Base-by-base conservation (phyloP, 2,329 filamentous ascomycete genomes). In the Leptographium wingfieldii region DNA sequence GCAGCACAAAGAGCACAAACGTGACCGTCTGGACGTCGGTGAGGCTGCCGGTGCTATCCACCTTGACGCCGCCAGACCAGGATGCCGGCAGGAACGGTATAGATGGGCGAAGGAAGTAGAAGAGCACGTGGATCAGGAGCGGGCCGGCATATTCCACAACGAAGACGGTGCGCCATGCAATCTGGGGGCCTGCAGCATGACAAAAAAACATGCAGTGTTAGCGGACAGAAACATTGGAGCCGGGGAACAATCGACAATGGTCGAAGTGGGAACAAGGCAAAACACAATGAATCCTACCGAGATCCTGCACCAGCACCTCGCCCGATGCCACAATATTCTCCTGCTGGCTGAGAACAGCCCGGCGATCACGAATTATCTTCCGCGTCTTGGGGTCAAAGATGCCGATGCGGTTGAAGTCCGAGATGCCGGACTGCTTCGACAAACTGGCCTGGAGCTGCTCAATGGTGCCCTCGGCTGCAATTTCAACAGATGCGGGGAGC, bases 101-200 rank as follows among this genome's bases (percentile, higher is more conserved):
- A 67, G 91, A 77, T 71, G 87, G 84, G 29, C 87, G 84, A 56
- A 91, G 88, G 66, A 81, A 85, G 72, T 91, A 76, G 71, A 86
- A 78, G 67, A 89, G 77, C 53, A 83, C 82, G 76, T 96, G 92
- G 75, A 97, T 88, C 68, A 96, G 74, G 68, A 97, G 81, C 6
- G 94, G 94, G 4, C 94, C 94, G 65, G 94, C 75, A 73, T 99
- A 99, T 75, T 99, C 94, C 76, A 96, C 85, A 64, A 96, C 76
- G 78, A 92, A 99, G 72, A 97, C 92, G 62, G 90, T 94, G 65
- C 85, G 86, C 94, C 94, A 99, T 63, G 84, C 84, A 60, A 96
- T 87, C 73, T 99, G 94, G 56, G 86, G 83, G 19, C 94, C 91
- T 95, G 61, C 9, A 29, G 49, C 25, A 22, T 12, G 25, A 29